Evolutionary conservation across 2,329 filamentous ascomycete genomes (phyloP), one percentile per base, ranked within the genome.

Genomic region (Drechslerella dactyloides): DNA sequence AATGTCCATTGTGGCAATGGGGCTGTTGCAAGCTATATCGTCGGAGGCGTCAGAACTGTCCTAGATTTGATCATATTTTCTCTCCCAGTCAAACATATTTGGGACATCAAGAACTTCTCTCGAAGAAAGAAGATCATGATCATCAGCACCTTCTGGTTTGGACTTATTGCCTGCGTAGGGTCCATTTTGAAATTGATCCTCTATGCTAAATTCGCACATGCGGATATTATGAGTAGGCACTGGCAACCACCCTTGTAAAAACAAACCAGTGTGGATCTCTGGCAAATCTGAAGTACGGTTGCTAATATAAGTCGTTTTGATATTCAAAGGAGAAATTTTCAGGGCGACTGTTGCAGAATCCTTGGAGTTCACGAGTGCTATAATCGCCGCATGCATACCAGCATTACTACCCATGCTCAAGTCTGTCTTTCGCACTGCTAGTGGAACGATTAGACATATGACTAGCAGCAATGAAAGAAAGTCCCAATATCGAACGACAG

Each of bases 381-480:
- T 72, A 19, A 60, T 72, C 17, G 68, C 68, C 11, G 68, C 68
- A 13, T 72, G 68, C 40, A 55, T 72, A 15, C 68, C 68, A 1
- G 68, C 68, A 42, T 50, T 72, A 17, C 68, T 72, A 24, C 68
- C 68, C 1, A 72, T 72, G 68, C 24, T 72, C 37, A 72, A 72
- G 50, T 52, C 68, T 1, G 50, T 72, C 10, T 72, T 60, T 17
- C 54, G 60, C 23, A 72, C 61, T 52, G 64, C 68, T 3, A 72
- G 42, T 24, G 61, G 50, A 1, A 65, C 68, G 1, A 65, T 72
- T 33, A 30, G 60, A 44, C 60, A 72, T 40, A 72, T 72, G 11
- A 72, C 60, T 10, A 72, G 50, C 11, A 60, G 60, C 11, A 33
- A 8, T 33, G 27, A 33, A 3, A 50, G 68, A 7, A 64, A 61